These are phyloP conservation scores for Alternaria viburni DNA, from an alignment of 2,329 filamentous ascomycete genomes.

Conservation along the genomic window DNA sequence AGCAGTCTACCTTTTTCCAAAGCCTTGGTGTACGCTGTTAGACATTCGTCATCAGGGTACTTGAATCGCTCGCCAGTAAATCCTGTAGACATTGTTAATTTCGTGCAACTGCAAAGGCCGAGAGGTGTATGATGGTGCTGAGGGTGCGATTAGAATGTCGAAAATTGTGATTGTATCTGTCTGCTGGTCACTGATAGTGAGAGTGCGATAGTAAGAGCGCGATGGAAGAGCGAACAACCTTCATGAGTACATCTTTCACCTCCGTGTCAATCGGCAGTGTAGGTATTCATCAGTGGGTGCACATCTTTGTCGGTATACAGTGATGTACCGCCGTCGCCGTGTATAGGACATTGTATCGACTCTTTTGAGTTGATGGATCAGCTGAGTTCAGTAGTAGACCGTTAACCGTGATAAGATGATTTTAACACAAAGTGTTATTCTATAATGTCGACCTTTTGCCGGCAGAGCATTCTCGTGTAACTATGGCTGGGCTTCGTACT, in stretches of 20 bases:
- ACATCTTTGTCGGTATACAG: neutral
- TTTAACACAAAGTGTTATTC: too few relatives aligned
- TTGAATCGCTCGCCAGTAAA: neutral
- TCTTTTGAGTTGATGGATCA: neutral
- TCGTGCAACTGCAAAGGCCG: neutral
- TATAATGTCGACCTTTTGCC: neutral
- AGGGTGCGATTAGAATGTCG: neutral
- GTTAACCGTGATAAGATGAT: neutral
- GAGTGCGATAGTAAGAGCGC: neutral
- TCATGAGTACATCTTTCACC: neutral
- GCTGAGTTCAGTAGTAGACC: neutral
- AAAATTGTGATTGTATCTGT: neutral
- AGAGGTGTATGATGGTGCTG: neutral
- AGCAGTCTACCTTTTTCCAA: neutral
- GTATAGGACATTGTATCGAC: neutral
- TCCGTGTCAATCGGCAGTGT: neutral
- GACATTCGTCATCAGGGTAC: neutral
- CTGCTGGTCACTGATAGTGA: neutral
- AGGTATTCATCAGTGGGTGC: rapidly evolving
- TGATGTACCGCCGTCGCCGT: neutral
- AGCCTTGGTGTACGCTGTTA: neutral
- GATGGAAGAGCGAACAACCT: neutral
- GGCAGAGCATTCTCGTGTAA: neutral
- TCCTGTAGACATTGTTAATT: neutral
- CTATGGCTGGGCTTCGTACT: neutral